Evolutionary conservation across 345 rosid genomes (phyloP).

Genomic region (Murraya paniculata): DNA sequence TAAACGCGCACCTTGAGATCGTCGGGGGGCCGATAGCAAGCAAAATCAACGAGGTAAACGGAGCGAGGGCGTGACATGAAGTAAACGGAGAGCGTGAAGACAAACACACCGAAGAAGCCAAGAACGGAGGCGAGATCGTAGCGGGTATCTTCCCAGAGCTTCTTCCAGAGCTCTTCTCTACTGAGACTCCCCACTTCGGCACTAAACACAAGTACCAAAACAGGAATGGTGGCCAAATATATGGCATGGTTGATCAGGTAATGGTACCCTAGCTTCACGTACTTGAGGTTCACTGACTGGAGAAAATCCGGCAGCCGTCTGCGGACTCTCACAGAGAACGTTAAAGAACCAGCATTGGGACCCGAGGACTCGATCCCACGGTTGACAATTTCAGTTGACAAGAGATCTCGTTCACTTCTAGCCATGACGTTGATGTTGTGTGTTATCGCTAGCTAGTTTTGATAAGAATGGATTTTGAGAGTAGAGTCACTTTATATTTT

Average conservation of each 20-base stretch:
- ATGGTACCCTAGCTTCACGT: conserved; percentile 91
- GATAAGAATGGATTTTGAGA: neutral
- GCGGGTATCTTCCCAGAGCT: conserved; percentile 68
- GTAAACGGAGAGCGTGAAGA: conserved; percentile 69
- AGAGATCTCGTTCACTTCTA: conserved; percentile 64
- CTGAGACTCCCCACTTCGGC: conserved; percentile 88
- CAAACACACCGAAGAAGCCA: conserved; percentile 57
- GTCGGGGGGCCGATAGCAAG: conserved; percentile 73
- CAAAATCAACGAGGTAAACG: conserved; percentile 77
- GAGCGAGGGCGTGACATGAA: conserved; percentile 87
- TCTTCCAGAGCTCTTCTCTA: conserved; percentile 80
- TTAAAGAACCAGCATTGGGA: conserved; percentile 79
- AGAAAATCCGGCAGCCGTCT: conserved; percentile 90
- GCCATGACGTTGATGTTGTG: conserved; percentile 24
- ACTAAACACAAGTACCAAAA: conserved; percentile 71
- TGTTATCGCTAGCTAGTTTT: too few relatives aligned
- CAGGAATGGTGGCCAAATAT: conserved; percentile 86
- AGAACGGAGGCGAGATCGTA: conserved; percentile 78
- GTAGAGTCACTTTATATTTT: neutral
- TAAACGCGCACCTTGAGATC: conserved; percentile 64
- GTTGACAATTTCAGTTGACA: conserved; percentile 92
- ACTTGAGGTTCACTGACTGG: conserved; percentile 91
- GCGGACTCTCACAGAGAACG: conserved; percentile 91
- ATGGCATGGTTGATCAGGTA: conserved; percentile 92
- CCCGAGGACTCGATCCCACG: conserved; percentile 88